Conservation (phyloP, 768 basidiomycete species). For the Boletus edulis region DNA sequence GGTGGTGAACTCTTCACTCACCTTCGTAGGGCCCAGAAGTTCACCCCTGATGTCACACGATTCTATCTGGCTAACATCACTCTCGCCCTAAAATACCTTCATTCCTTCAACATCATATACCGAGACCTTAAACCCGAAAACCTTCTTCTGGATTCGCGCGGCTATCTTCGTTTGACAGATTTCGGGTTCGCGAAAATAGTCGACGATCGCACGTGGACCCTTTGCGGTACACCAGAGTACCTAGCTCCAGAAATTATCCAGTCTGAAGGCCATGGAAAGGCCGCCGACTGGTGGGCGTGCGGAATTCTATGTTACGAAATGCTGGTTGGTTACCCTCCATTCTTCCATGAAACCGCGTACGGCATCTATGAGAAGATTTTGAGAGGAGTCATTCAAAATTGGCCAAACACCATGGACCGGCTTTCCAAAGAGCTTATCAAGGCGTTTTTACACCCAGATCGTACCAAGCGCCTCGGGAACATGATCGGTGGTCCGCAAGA, state of each 20-base stretch:
- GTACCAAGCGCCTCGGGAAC: conserved; percentile 89
- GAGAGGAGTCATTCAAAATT: conserved; percentile 72
- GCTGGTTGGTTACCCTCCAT: conserved; percentile 98
- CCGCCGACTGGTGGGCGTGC: conserved; percentile 99
- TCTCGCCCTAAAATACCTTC: conserved; percentile 91
- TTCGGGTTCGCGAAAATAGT: conserved; percentile 99
- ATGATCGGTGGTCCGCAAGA: conserved; percentile 90
- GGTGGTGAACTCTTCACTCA: conserved; percentile 98
- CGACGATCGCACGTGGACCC: conserved; percentile 95
- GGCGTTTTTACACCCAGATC: conserved; percentile 88
- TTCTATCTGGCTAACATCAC: conserved; percentile 98
- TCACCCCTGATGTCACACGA: conserved; percentile 95
- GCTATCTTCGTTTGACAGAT: conserved; percentile 94
- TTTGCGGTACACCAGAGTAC: conserved; percentile 96
- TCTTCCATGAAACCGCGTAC: conserved; percentile 97
- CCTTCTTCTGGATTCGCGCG: conserved; percentile 88
- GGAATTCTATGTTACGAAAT: conserved; percentile 98
- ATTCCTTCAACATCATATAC: conserved; percentile 96
- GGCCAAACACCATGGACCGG: conserved; percentile 88
- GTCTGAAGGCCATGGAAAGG: conserved; percentile 96
- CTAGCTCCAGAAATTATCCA: conserved; percentile 98
- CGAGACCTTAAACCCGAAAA: conserved; percentile 99
- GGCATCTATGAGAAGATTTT: conserved; percentile 99
- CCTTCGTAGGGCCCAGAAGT: conserved; percentile 88
- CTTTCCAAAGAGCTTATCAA: conserved; percentile 87